Evolutionary conservation across 805 yeast species (phyloP).

Genomic region (Saturnispora quitensis): DNA sequence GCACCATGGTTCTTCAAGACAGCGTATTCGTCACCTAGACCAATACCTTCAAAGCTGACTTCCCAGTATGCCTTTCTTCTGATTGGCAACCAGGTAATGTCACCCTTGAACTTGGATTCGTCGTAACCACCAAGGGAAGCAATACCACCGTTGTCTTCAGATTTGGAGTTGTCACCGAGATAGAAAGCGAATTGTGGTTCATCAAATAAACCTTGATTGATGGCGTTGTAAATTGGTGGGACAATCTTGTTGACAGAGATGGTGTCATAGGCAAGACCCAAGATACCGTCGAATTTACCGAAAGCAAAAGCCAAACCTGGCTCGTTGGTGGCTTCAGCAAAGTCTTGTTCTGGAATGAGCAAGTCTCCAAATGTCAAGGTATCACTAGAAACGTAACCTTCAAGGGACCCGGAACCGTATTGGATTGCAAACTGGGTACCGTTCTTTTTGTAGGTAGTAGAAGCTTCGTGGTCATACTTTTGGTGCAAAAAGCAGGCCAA

Average conservation of each 20-base stretch:
- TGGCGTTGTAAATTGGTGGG: constrained; percentile 91
- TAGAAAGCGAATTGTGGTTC: constrained; percentile 81
- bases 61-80: constrained; percentile 99
- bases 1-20: constrained; percentile 80
- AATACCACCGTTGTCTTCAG: constrained; percentile 64
- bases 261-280: constrained; percentile 90
- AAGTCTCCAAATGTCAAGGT: constrained; percentile 74
- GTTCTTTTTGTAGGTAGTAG: constrained; percentile 79
- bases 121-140: constrained; percentile 96
- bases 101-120: constrained; percentile 63
- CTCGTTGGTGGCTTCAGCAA: constrained; percentile 95
- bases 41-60: constrained; percentile 84
- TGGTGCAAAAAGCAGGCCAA: constrained; percentile 92
- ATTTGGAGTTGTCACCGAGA: constrained; percentile 69
- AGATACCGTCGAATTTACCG: constrained; percentile 96
- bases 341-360: constrained; percentile 78
- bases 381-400: constrained; percentile 89
- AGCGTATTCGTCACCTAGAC: constrained; percentile 89
- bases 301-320: constrained; percentile 98
- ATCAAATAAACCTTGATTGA: constrained; percentile 72
- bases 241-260: constrained; percentile 83
- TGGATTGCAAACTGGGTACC: constrained; percentile 79
- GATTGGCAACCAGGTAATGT: constrained; percentile 91
- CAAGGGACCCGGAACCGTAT: constrained; percentile 89
- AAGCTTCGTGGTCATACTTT: constrained; percentile 77